Percentiles rank a stretch among this genome's conserved stretches.
These are phyloP conservation scores for Boletus pseudopeckii DNA, from an alignment of 768 basidiomycete genomes.

Conservation along the genomic window DNA sequence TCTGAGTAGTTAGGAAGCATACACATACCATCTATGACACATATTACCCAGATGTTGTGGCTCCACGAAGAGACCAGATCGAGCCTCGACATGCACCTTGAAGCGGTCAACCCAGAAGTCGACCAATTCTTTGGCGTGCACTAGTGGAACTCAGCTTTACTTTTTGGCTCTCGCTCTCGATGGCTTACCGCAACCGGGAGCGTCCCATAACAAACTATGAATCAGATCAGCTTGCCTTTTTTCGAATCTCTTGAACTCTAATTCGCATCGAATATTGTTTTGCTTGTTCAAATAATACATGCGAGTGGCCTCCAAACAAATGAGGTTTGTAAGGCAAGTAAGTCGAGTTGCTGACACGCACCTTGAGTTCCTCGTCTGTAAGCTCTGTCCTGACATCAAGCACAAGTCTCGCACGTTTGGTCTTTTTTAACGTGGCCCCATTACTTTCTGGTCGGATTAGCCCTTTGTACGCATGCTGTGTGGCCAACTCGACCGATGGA, in stretches of 20 bases:
- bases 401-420: conserved; percentile 51
- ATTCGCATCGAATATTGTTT: conserved; percentile 45
- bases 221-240: conserved; percentile 53
- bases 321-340: background rate
- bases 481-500: background rate
- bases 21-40: background rate
- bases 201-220: conserved; percentile 64
- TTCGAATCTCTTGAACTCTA: conserved; percentile 51
- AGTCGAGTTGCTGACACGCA: conserved; percentile 19
- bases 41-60: conserved; percentile 11
- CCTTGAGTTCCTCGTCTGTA: conserved; percentile 80
- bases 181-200: conserved; percentile 58
- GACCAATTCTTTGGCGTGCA: conserved; percentile 60
- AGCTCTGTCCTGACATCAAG: conserved; percentile 76
- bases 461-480: background rate
- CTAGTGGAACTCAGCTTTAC: conserved; percentile 34
- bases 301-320: conserved; percentile 48
- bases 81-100: conserved; percentile 65
- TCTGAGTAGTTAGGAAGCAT: conserved; percentile 5
- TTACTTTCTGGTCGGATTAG: background rate
- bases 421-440: conserved; percentile 32
- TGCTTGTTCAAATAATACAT: conserved; percentile 67
- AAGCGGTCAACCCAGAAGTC: conserved; percentile 76
- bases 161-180: background rate
- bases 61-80: conserved; percentile 33